phyloP scores from a whole-genome alignment of 1,284 basidiomycete genomes.

The Tilletiaria anomala region DNA sequence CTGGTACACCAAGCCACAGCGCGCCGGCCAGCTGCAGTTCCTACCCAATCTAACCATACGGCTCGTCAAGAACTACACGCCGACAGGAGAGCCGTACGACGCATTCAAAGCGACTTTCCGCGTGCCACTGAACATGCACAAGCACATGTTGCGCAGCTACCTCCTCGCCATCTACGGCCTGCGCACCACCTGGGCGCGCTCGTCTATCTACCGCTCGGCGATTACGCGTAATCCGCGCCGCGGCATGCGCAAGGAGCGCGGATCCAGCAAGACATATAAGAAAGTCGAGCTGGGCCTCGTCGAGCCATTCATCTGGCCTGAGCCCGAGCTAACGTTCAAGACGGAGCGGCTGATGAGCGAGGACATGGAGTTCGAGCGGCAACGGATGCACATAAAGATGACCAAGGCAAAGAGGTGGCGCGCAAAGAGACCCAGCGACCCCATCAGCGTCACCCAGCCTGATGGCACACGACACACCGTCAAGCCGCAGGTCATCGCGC shows the following conservation, averaged over 20 bases:
- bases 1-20: slow-evolving; percentile 28
- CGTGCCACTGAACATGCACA: slow-evolving; percentile 64
- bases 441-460: too few relatives aligned
- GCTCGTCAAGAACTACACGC: slow-evolving; percentile 70
- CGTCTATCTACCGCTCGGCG: slow-evolving; percentile 56
- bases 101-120: slow-evolving; percentile 89
- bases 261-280: slow-evolving; percentile 23
- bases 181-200: slow-evolving; percentile 79
- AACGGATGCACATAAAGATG: too few relatives aligned
- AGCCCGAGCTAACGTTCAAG: slow-evolving; percentile 18
- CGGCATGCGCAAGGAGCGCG: slow-evolving; percentile 44
- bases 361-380: slow-evolving; percentile 21
- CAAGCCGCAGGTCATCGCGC: too few relatives aligned
- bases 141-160: slow-evolving; percentile 78
- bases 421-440: too few relatives aligned
- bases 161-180: slow-evolving; percentile 59
- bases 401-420: too few relatives aligned
- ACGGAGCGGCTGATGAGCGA: slow-evolving; percentile 15
- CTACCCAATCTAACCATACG: slow-evolving; percentile 74
- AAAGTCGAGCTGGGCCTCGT: slow-evolving; percentile 37
- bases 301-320: slow-evolving; percentile 37
- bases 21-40: slow-evolving; percentile 59
- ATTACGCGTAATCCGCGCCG: slow-evolving; percentile 10
- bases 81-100: slow-evolving; percentile 65
- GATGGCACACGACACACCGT: too few relatives aligned